These are phyloP conservation scores for Oligophagozyma castellii DNA, from an alignment of 1,139 yeast genomes.

Conservation along the genomic window DNA sequence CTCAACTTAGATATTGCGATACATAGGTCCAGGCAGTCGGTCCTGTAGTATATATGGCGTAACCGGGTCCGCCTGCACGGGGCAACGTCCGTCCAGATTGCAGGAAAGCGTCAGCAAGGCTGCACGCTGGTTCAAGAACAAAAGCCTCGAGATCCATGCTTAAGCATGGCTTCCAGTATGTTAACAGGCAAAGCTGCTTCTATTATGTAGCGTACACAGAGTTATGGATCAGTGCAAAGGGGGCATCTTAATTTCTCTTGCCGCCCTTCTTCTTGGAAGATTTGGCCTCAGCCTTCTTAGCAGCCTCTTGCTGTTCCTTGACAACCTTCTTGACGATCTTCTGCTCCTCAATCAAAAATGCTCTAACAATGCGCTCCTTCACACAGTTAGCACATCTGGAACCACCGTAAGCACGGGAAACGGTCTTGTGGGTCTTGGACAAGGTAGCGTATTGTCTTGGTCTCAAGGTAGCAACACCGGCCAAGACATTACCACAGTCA, in stretches of 20 bases:
- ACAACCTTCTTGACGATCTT: constrained; percentile 98
- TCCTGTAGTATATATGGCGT: no score
- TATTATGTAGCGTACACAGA: no score
- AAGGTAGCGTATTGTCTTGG: constrained; percentile 95
- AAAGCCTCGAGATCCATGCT: no score
- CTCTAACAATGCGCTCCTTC: constrained; percentile 97
- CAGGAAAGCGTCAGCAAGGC: no score
- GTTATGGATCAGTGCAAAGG: no score
- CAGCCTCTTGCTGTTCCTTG: constrained; percentile 86
- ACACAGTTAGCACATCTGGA: constrained; percentile 97
- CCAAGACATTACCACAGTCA: constrained; percentile 88
- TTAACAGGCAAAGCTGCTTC: no score
- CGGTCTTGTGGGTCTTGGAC: constrained; percentile 95
- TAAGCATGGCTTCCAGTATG: no score
- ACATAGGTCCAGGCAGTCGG: no score
- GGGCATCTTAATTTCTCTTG: constrained; percentile 4
- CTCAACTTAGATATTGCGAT: no score
- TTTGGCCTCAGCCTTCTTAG: constrained; percentile 32
- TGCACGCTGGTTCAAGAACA: no score
- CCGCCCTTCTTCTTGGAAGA: constrained; percentile 7
- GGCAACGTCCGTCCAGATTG: no score
- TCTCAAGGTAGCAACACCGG: constrained; percentile 90
- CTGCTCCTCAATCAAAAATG: constrained; percentile 98
- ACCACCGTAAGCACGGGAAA: constrained; percentile 99
- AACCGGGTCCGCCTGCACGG: no score